Conservation (phyloP, 805 yeast species). For the Candida stauntonica region DNA sequence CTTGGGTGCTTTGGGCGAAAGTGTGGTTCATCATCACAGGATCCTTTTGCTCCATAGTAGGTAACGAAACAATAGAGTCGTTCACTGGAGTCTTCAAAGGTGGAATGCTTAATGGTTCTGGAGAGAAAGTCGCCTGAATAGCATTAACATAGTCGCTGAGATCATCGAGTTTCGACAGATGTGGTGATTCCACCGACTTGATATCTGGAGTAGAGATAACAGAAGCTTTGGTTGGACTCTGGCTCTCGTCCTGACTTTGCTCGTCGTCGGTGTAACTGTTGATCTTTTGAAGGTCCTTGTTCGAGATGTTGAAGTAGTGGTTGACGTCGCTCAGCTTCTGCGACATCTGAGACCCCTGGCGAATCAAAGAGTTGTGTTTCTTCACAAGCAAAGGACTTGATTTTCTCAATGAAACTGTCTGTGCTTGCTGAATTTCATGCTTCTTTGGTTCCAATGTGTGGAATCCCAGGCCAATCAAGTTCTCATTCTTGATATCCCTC, state of each 20-base stretch:
- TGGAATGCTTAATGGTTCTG: slow-evolving; percentile 6
- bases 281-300: slow-evolving; percentile 10
- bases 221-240: background rate
- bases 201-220: slow-evolving; percentile 4
- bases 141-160: slow-evolving; percentile 2
- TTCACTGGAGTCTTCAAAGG: slow-evolving; percentile 4
- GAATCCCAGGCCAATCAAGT: slow-evolving; percentile 21
- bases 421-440: background rate
- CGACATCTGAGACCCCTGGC: slow-evolving; percentile 10
- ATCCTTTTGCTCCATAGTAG: slow-evolving; percentile 11
- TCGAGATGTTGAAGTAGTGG: slow-evolving; percentile 10
- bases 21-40: slow-evolving; percentile 9
- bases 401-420: slow-evolving; percentile 12
- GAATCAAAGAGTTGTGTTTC: slow-evolving; percentile 19
- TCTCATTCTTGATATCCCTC: slow-evolving; percentile 10
- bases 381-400: slow-evolving; percentile 17
- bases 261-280: slow-evolving; percentile 10
- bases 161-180: slow-evolving; percentile 6
- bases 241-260: too few relatives aligned
- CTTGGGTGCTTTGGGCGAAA: slow-evolving; percentile 11
- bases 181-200: slow-evolving; percentile 8
- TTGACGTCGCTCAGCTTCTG: slow-evolving; percentile 11
- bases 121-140: slow-evolving; percentile 8
- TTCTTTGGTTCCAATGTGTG: slow-evolving; percentile 1
- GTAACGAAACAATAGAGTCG: slow-evolving; percentile 15